Evolutionary conservation across 1,284 basidiomycete species (phyloP).

Genomic region (Sparassis latifolia): DNA sequence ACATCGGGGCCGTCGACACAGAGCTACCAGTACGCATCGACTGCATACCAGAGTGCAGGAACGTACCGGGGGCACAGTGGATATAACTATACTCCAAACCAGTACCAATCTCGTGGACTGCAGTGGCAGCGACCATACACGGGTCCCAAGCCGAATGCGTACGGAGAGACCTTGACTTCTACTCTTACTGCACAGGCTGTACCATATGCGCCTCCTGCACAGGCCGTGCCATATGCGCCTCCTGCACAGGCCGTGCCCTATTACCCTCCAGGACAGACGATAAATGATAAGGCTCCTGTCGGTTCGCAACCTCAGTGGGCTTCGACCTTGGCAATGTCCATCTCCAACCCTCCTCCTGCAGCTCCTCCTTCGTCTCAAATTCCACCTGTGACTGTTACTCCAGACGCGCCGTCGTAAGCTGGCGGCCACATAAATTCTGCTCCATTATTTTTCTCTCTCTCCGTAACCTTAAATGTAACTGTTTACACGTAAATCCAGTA

Average conservation of each 20-base stretch:
- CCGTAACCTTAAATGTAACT: no score
- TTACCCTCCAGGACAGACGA: background rate
- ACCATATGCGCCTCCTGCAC: no score
- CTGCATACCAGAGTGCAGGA: slow-evolving; percentile 1
- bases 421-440: no score
- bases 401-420: no score
- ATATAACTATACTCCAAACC: background rate
- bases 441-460: no score
- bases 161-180: background rate
- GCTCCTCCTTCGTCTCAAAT: no score
- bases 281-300: background rate
- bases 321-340: background rate
- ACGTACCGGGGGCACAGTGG: slow-evolving; percentile 1
- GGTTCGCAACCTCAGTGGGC: background rate
- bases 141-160: slow-evolving; percentile 12
- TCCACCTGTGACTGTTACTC: no score
- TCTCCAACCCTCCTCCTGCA: no score
- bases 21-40: slow-evolving; percentile 10
- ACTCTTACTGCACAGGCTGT: background rate
- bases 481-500: no score
- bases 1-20: slow-evolving; percentile 1
- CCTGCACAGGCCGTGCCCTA: no score
- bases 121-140: slow-evolving; percentile 22
- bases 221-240: no score
- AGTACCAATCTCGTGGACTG: slow-evolving; percentile 7